phyloP scores from a whole-genome alignment of 176 grass and related monocot species.

The Microstegium vimineum region DNA sequence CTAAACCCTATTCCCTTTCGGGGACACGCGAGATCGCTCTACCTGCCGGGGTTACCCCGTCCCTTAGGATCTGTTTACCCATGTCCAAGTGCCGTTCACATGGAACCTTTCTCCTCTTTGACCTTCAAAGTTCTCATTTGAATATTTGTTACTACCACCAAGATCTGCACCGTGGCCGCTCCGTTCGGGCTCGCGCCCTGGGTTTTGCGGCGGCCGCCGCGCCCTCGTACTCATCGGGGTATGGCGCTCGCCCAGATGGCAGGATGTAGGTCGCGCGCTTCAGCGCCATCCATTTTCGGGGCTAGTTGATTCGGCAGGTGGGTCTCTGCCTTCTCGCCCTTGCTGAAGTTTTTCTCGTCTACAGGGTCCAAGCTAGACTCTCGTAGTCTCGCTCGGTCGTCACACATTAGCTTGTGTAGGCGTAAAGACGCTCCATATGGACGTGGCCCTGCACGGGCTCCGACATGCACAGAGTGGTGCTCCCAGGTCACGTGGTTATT shows the following conservation, averaged over 20 bases:
- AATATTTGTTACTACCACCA: constrained; percentile 75
- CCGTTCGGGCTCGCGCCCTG: constrained; percentile 27
- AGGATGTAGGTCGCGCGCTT: constrained; percentile 65
- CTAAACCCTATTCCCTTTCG: constrained; percentile 60
- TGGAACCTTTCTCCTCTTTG: constrained; percentile 64
- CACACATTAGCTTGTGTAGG: too few species aligned
- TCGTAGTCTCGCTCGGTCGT: too few species aligned
- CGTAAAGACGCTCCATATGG: too few species aligned
- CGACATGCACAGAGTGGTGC: too few species aligned
- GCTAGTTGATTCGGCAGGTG: constrained; percentile 79
- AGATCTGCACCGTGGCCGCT: constrained; percentile 52
- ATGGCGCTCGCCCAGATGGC: constrained; percentile 35
- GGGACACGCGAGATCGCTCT: background rate
- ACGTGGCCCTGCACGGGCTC: too few species aligned
- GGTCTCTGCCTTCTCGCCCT: too few species aligned
- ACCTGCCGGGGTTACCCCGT: constrained; percentile 46
- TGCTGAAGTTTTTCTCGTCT: too few species aligned
- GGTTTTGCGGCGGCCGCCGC: background rate
- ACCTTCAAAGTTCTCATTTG: constrained; percentile 73
- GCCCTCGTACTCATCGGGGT: background rate
- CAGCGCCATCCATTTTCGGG: constrained; percentile 74
- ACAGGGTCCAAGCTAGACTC: too few species aligned
- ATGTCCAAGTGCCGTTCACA: constrained; percentile 70
- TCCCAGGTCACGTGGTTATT: too few species aligned
- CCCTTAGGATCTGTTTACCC: constrained; percentile 71